Percentiles rank a stretch among this genome's conserved stretches.
These are phyloP conservation scores for Trichosporon sp. DNA, from an alignment of 1,284 basidiomycete genomes.

Conservation along the genomic window DNA sequence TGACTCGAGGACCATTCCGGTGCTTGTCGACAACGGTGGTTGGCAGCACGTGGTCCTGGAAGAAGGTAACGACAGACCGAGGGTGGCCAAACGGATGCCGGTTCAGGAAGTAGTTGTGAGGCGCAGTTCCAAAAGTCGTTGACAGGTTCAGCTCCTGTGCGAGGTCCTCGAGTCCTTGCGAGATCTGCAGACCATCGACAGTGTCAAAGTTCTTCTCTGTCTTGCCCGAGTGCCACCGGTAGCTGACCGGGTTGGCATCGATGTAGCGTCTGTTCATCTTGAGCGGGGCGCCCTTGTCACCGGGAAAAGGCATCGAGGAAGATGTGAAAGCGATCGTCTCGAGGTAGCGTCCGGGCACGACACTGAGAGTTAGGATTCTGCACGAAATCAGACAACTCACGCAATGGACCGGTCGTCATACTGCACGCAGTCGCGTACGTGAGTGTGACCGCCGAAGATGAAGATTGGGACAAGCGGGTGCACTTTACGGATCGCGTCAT, in stretches of 20 bases:
- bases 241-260: constrained; percentile 50
- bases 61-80: constrained; percentile 59
- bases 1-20: constrained; percentile 51
- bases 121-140: constrained; percentile 59
- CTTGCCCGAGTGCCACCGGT: constrained; percentile 38
- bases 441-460: constrained; percentile 71
- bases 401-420: constrained; percentile 45
- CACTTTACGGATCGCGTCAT: constrained; percentile 63
- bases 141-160: constrained; percentile 37
- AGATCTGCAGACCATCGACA: constrained; percentile 36
- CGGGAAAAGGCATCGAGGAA: constrained; percentile 21
- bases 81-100: constrained; percentile 64
- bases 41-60: constrained; percentile 55
- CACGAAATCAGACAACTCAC: constrained; percentile 38
- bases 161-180: constrained; percentile 26
- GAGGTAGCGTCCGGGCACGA: constrained; percentile 80
- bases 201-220: constrained; percentile 37
- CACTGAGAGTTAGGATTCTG: constrained; percentile 56
- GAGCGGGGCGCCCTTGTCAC: constrained; percentile 29
- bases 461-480: constrained; percentile 70
- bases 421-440: constrained; percentile 68
- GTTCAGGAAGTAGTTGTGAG: constrained; percentile 63
- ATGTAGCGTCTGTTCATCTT: constrained; percentile 49
- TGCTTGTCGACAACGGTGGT: constrained; percentile 28
- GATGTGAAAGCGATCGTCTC: constrained; percentile 66